These are phyloP conservation scores for Lodderomyces margitis DNA, from an alignment of 1,139 yeast genomes.

Conservation along the genomic window DNA sequence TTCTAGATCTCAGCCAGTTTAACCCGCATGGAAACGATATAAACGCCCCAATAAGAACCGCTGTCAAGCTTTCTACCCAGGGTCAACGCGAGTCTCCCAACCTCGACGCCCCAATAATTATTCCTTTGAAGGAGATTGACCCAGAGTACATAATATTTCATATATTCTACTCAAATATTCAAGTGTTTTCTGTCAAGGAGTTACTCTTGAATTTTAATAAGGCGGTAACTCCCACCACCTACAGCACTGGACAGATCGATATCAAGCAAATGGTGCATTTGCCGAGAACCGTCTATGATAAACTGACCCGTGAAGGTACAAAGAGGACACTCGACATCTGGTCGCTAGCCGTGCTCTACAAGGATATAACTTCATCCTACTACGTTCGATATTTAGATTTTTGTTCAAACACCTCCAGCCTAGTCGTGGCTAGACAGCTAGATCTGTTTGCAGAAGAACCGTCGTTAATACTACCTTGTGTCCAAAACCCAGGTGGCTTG, in stretches of 20 bases:
- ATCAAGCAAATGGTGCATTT: constrained; percentile 24
- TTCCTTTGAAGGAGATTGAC: constrained; percentile 16
- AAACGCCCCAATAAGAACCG: constrained; percentile 8
- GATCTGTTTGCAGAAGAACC: constrained; percentile 39
- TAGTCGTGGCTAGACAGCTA: constrained; percentile 25
- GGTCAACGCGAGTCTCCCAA: constrained; percentile 27
- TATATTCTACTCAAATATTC: constrained; percentile 31
- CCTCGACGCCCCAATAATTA: constrained; percentile 18
- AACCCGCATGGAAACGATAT: constrained; percentile 8
- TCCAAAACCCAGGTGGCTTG: constrained; percentile 25
- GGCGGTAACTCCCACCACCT: background rate
- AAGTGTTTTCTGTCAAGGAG: constrained; percentile 16
- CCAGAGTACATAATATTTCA: constrained; percentile 25
- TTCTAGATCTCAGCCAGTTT: background rate
- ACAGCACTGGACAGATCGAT: constrained; percentile 29
- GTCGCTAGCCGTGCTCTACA: constrained; percentile 30
- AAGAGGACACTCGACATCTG: background rate
- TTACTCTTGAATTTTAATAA: background rate
- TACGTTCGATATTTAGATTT: constrained; percentile 31
- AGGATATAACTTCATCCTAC: constrained; percentile 33
- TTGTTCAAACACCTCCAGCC: constrained; percentile 9
- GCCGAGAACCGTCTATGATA: background rate
- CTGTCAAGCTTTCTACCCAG: constrained; percentile 20
- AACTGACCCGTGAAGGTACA: background rate
- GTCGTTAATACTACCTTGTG: constrained; percentile 24